These are phyloP conservation scores for Tulasnella sp. DNA, from an alignment of 768 basidiomycete species.

Conservation along the genomic window DNA sequence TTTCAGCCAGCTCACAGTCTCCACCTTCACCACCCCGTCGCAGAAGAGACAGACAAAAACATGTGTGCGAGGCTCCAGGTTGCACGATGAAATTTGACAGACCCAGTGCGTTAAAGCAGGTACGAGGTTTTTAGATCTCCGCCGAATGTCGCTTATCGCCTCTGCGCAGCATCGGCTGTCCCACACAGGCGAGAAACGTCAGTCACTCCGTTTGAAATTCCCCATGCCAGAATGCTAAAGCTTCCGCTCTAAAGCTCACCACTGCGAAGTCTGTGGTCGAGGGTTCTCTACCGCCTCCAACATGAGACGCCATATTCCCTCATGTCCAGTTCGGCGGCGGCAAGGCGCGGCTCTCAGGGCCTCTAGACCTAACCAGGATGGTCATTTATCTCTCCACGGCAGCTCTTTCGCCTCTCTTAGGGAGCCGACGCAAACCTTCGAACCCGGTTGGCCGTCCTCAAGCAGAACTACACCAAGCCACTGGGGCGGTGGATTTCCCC, in stretches of 20 bases:
- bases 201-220: not conserved
- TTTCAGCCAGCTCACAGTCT: not conserved
- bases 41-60: not conserved
- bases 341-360: not conserved
- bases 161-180: not conserved
- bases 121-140: not conserved
- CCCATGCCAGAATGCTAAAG: not conserved
- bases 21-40: not conserved
- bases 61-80: not conserved
- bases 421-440: not conserved
- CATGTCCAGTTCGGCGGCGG: not conserved
- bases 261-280: not conserved
- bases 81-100: constrained; percentile 1
- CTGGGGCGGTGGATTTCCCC: not conserved
- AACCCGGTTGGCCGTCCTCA: not conserved
- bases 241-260: not conserved
- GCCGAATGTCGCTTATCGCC: not conserved
- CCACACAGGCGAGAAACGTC: constrained; percentile 1
- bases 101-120: not conserved
- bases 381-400: not conserved
- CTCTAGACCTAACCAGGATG: not conserved
- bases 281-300: constrained; percentile 7
- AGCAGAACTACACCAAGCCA: not conserved
- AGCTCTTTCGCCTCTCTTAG: not conserved
- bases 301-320: constrained; percentile 5